A percentile compares a stretch with the other conserved stretches of the same genome.
These are phyloP conservation scores for Botrytis elliptica DNA, from an alignment of 2,329 filamentous ascomycete genomes.

Conservation along the genomic window DNA sequence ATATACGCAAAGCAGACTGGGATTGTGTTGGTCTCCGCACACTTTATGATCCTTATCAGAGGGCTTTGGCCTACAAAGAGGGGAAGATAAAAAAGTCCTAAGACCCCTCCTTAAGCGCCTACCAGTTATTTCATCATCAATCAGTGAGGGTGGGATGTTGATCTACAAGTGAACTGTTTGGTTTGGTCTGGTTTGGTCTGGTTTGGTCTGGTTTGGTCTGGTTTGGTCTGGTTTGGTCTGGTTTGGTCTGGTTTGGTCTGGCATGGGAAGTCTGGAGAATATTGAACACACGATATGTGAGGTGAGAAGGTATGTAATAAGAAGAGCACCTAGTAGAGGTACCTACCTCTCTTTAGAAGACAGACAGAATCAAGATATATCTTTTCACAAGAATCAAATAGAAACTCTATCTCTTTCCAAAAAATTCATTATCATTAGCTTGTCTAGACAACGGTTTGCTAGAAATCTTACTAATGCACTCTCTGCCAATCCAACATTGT, in stretches of 20 bases:
- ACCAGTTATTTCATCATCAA: neutral
- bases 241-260: too few relatives aligned
- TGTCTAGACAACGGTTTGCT: neutral
- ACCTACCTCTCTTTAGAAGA: neutral
- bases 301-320: neutral
- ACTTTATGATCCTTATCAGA: conserved; percentile 6
- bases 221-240: neutral
- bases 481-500: neutral
- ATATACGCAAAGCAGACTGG: neutral
- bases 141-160: neutral
- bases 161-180: neutral
- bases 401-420: neutral
- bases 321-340: neutral
- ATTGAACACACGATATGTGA: neutral
- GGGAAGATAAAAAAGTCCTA: neutral
- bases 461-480: neutral
- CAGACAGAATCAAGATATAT: neutral
- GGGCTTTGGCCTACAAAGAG: conserved; percentile 9
- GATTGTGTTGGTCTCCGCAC: conserved; percentile 10
- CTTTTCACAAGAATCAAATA: neutral
- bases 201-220: too few relatives aligned
- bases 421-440: neutral
- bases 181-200: neutral
- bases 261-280: neutral
- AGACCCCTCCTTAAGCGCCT: conserved; percentile 10